A percentile compares a stretch with the other conserved stretches of the same genome.
Conservation (phyloP, 257 asterid genomes). For the Plantago major region DNA sequence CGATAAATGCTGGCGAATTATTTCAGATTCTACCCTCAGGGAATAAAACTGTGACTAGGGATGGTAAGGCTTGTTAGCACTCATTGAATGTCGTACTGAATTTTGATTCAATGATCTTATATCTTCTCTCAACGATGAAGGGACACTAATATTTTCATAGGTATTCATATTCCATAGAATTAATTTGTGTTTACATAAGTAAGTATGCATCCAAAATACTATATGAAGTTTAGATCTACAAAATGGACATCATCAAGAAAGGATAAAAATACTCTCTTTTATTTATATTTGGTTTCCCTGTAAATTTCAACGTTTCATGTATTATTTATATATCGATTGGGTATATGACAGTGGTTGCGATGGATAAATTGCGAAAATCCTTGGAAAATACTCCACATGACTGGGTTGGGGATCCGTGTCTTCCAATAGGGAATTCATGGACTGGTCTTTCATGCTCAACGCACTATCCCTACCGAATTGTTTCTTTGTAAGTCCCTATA, state of each 20-base stretch:
- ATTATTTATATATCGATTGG: neutral
- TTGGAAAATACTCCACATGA: slow-evolving; percentile 45
- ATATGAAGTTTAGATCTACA: too few species aligned
- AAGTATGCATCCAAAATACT: too few species aligned
- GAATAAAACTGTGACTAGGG: slow-evolving; percentile 57
- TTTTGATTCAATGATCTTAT: too few species aligned
- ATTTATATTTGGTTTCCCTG: too few species aligned
- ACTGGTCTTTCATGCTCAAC: slow-evolving; percentile 57
- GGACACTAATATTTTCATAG: too few species aligned
- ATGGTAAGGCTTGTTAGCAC: slow-evolving; percentile 40
- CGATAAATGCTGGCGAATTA: slow-evolving; percentile 83
- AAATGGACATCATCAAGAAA: too few species aligned
- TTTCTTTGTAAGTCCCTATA: slow-evolving; percentile 50
- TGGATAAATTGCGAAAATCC: slow-evolving; percentile 40
- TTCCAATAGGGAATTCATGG: slow-evolving; percentile 63
- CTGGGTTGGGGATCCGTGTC: slow-evolving; percentile 94
- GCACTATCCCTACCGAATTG: slow-evolving; percentile 32
- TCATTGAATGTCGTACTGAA: neutral
- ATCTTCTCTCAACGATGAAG: too few species aligned
- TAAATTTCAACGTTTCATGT: neutral
- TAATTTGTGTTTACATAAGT: too few species aligned
- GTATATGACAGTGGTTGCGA: slow-evolving; percentile 47
- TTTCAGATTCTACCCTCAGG: slow-evolving; percentile 54
- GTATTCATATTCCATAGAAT: too few species aligned
- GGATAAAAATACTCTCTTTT: neutral